phyloP scores from a whole-genome alignment of 73 alveolate species.

The Paraurostyla sp. region DNA sequence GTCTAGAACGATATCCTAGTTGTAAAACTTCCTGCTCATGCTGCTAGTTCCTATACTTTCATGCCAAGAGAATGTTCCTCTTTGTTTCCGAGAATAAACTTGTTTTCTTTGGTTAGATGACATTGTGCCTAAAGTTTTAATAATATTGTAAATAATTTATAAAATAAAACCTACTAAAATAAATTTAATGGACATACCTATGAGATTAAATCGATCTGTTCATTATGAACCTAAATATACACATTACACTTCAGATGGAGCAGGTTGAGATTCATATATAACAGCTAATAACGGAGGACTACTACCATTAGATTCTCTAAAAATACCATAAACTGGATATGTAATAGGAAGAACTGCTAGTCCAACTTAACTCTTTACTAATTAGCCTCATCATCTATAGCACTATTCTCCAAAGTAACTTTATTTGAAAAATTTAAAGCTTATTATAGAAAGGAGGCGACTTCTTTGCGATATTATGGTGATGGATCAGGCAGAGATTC shows the following conservation, averaged over 20 bases:
- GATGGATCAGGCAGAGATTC: slow-evolving; percentile 69
- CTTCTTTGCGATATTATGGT: slow-evolving; percentile 40
- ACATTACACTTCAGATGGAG: slow-evolving; percentile 57
- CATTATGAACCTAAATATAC: slow-evolving; percentile 43
- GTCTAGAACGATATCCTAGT: not conserved
- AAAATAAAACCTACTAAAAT: not conserved
- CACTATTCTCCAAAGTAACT: not conserved
- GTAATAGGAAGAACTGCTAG: not conserved
- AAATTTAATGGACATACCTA: not conserved
- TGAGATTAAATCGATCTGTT: not conserved
- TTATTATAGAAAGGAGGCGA: slow-evolving; percentile 5
- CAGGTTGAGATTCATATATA: slow-evolving; percentile 57
- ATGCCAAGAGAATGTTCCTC: not conserved
- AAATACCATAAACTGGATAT: not conserved
- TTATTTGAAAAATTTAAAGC: not conserved
- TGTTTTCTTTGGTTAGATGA: not conserved
- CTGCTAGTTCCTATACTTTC: not conserved
- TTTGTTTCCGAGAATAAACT: not conserved
- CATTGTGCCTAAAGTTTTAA: not conserved
- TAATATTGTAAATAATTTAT: not conserved
- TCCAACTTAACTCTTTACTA: not conserved
- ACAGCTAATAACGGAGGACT: slow-evolving; percentile 59
- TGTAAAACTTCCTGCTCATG: no score
- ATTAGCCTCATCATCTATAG: not conserved
- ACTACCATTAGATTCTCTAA: not conserved